Percentiles rank a stretch among this genome's conserved stretches.
These are phyloP conservation scores for Neurospora terricola DNA, from an alignment of 495 filamentous ascomycete species.

Conservation along the genomic window DNA sequence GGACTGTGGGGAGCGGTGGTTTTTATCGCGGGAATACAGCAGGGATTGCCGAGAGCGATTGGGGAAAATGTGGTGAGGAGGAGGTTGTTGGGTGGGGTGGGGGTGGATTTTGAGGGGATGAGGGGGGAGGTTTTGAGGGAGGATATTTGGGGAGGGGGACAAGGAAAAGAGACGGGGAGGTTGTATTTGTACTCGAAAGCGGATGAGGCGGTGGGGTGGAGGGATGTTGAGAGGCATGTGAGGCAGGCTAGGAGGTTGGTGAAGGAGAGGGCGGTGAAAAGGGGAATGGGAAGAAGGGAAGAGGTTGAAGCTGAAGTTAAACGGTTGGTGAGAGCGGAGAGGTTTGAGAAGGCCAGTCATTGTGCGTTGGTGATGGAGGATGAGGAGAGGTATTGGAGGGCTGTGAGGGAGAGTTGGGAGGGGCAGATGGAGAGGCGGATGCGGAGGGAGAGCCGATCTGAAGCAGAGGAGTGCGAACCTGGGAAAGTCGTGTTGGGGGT, in stretches of 20 bases:
- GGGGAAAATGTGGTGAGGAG: constrained; percentile 13
- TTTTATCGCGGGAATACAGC: constrained; percentile 11
- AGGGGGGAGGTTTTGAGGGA: constrained; percentile 18
- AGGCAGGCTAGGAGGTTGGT: background rate
- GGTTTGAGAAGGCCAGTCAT: constrained; percentile 17
- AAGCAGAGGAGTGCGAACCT: background rate
- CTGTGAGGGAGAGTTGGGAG: constrained; percentile 17
- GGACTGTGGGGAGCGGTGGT: background rate
- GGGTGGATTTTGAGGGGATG: constrained; percentile 12
- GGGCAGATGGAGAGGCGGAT: background rate
- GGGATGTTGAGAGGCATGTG: constrained; percentile 23
- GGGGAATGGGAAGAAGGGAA: constrained; percentile 3
- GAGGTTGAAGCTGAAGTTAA: constrained; percentile 21
- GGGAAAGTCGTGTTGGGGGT: background rate
- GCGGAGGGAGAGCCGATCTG: background rate
- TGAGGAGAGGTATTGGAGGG: constrained; percentile 15
- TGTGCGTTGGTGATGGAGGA: constrained; percentile 17
- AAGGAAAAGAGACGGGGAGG: constrained; percentile 2
- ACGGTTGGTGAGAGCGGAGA: background rate
- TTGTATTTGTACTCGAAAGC: constrained; percentile 28
- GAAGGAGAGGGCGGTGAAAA: constrained; percentile 4
- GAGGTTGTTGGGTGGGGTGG: constrained; percentile 10
- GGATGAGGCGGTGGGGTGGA: constrained; percentile 24
- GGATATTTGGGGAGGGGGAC: constrained; percentile 6
- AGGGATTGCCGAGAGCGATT: constrained; percentile 10